A percentile compares a stretch with the other conserved stretches of the same genome.
These are phyloP conservation scores for Jacaranda mimosifolia DNA, from an alignment of 257 asterid species.

Conservation along the genomic window DNA sequence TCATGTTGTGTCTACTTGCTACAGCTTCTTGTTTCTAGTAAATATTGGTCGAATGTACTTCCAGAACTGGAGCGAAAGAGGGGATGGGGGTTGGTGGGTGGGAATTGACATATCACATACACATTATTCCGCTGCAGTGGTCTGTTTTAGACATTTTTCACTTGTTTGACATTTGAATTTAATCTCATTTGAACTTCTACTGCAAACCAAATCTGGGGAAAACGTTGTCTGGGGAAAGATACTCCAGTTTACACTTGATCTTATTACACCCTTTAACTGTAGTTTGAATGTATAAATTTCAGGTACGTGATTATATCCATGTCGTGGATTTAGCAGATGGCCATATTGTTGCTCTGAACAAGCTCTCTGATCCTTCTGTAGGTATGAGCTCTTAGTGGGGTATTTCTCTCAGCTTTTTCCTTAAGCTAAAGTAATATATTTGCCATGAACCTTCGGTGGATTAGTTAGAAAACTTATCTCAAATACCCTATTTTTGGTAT, in stretches of 20 bases:
- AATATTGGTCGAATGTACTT: background rate
- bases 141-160: too few relatives aligned
- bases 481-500: background rate
- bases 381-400: constrained; percentile 56
- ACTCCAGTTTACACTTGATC: background rate
- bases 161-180: too few relatives aligned
- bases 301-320: constrained; percentile 98
- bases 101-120: too few relatives aligned
- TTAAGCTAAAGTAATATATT: background rate
- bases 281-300: constrained; percentile 30
- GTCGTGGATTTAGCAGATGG: constrained; percentile 96
- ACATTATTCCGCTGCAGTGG: too few relatives aligned
- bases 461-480: constrained; percentile 2
- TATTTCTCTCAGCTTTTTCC: background rate
- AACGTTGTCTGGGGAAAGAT: background rate
- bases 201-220: background rate
- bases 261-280: background rate
- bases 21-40: constrained; percentile 8
- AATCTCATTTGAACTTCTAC: too few relatives aligned
- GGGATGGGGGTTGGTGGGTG: too few relatives aligned
- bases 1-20: constrained; percentile 6
- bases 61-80: too few relatives aligned
- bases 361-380: constrained; percentile 81
- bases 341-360: constrained; percentile 86
- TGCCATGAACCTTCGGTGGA: background rate